Base-by-base conservation (phyloP, 495 filamentous ascomycete species). In the Barbatosphaeria neglecta region DNA sequence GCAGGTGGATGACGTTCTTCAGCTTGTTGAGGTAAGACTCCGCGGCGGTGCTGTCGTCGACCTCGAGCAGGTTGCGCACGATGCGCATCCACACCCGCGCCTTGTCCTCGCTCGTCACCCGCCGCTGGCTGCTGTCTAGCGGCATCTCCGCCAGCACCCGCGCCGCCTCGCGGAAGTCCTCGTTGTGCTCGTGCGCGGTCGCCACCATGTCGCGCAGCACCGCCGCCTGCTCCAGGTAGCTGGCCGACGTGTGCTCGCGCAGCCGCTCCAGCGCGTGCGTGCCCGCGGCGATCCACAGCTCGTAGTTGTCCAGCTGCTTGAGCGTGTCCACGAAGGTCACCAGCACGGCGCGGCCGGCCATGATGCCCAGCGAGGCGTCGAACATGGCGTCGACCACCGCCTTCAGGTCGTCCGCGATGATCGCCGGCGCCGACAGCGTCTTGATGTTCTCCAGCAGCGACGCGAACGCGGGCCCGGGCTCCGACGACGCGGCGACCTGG, bases 31-130 rank as follows among this genome's bases (percentile, higher is more conserved):
- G 74, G 62, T 90, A 89, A 16, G 74, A 75, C 56, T 92, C 87
- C 19, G 93, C 92, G 15, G 69, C 73, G 2, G 83, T 92, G 19
- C 84, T 85, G 57, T 98, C 89, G 60, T 95, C 93, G 39, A 87
- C 89, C 66, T 97, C 93, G 39, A 98, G 77, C 62, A 92, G 90
- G 64, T 92, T 82, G 44, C 93, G 80, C 63, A 92, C 88, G 59
- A 98, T 97, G 41, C 93, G 83, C 42, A 97, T 84, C 84, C 89
- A 96, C 38, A 94, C 74, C 22, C 66, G 68, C 3, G 85, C 84
- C 61, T 88, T 88, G 45, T 86, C 81, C 45, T 84, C 73, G 61
- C 86, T 81, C 9, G 80, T 73, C 17, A 96, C 82, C 47, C 82
- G 78, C 13, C 87, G 83, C 63, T 95, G 89, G 19, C 85, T 86